A percentile compares a stretch with the other conserved stretches of the same genome.
These are phyloP conservation scores for Auricularia auricula-judae DNA, from an alignment of 768 basidiomycete species.

Conservation along the genomic window DNA sequence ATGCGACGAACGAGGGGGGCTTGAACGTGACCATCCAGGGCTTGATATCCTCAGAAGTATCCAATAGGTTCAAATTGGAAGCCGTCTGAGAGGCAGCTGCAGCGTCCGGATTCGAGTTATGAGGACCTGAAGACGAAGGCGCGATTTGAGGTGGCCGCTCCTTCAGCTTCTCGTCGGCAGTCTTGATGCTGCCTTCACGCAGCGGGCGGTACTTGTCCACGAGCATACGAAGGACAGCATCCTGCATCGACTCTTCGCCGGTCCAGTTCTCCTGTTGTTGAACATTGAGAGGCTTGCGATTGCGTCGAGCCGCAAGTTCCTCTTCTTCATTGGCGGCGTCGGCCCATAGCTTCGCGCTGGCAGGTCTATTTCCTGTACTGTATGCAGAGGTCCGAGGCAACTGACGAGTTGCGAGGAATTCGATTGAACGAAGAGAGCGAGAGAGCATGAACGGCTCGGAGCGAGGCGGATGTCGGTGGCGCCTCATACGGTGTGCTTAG, in stretches of 20 bases:
- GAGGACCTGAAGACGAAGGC: background rate
- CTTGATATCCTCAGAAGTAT: slow-evolving; percentile 34
- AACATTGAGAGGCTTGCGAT: slow-evolving; percentile 20
- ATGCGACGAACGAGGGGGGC: slow-evolving; percentile 41
- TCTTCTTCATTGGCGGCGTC: slow-evolving; percentile 49
- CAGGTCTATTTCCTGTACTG: slow-evolving; percentile 9
- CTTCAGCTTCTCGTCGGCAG: slow-evolving; percentile 59
- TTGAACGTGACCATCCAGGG: slow-evolving; percentile 66
- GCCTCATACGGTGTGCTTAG: too few relatives aligned
- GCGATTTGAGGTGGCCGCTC: slow-evolving; percentile 32
- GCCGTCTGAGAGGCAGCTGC: background rate
- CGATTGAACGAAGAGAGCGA: too few relatives aligned
- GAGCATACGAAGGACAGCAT: slow-evolving; percentile 73
- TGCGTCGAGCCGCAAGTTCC: slow-evolving; percentile 14
- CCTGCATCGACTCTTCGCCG: slow-evolving; percentile 60
- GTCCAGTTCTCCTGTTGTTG: slow-evolving; percentile 59
- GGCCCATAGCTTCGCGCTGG: slow-evolving; percentile 53
- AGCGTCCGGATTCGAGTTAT: background rate
- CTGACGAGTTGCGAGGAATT: too few relatives aligned
- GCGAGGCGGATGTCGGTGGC: too few relatives aligned
- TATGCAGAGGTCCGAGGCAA: background rate
- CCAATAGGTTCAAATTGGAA: too few relatives aligned
- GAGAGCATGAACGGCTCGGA: too few relatives aligned
- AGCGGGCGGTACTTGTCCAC: slow-evolving; percentile 81
- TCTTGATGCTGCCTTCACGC: slow-evolving; percentile 43